Evolutionary conservation across 139 green algal genomes (phyloP).

Genomic region (Chlorella ohadii): DNA sequence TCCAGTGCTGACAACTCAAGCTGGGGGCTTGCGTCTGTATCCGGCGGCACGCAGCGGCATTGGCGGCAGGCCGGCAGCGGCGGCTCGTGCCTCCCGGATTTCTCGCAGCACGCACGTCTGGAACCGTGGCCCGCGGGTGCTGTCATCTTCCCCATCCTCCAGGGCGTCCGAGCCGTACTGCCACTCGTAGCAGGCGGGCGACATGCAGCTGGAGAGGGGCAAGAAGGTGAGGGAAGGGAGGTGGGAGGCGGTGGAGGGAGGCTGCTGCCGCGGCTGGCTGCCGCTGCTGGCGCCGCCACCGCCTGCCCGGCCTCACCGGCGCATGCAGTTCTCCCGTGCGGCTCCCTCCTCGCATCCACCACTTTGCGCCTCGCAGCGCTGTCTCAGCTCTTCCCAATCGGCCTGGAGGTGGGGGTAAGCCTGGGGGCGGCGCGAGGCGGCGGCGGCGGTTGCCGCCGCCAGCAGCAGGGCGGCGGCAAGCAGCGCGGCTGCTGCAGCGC

Average conservation of each 20-base stretch:
- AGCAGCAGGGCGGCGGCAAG: neutral
- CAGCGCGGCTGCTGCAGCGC: neutral
- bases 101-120: neutral
- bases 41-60: neutral
- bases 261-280: neutral
- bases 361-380: neutral
- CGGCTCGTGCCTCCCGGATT: neutral
- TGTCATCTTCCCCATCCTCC: conserved; percentile 18
- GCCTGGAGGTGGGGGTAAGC: neutral
- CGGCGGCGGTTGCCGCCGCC: neutral
- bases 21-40: neutral
- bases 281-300: too few species aligned
- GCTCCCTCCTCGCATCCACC: neutral
- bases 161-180: neutral
- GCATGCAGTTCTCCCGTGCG: neutral
- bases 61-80: neutral
- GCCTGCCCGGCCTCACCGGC: neutral
- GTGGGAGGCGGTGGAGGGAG: neutral
- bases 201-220: conserved; percentile 7
- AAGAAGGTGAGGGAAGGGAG: neutral
- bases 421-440: neutral
- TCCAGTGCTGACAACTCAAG: neutral
- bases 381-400: neutral
- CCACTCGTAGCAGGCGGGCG: neutral
- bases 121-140: neutral